Conservation (phyloP, 495 filamentous ascomycete genomes). For the Aspergillus conjunctus region DNA sequence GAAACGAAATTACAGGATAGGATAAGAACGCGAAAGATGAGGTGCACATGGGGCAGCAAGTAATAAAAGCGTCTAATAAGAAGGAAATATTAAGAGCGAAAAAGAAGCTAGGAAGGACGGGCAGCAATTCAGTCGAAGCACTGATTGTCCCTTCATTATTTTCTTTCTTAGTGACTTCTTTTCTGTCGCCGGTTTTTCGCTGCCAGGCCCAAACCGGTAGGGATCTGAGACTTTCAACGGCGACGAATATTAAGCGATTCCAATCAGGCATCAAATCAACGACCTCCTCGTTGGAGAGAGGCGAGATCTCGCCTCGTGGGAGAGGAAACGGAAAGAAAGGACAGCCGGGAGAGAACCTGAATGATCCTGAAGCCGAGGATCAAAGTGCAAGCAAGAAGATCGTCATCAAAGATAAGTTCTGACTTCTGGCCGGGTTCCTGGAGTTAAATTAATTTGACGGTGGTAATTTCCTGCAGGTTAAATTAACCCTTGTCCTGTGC, state of each 20-base stretch:
- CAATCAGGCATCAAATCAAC: neutral
- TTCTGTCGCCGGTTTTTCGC: neutral
- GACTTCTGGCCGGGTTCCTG: too few species aligned
- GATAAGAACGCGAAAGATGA: neutral
- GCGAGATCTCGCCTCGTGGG: too few species aligned
- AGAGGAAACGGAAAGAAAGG: neutral
- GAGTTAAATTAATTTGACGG: neutral
- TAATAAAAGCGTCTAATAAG: neutral
- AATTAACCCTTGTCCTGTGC: neutral
- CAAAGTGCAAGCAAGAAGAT: neutral
- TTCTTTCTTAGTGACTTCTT: neutral
- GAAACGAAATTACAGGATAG: neutral
- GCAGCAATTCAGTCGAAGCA: slow-evolving; percentile 5
- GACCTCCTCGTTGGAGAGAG: too few species aligned
- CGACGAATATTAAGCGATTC: neutral
- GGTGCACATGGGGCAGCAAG: neutral
- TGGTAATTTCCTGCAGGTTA: neutral
- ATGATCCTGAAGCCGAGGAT: neutral
- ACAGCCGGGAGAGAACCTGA: too few species aligned
- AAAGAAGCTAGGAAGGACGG: slow-evolving; percentile 27
- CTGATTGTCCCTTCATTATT: too few species aligned
- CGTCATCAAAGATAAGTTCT: slow-evolving; percentile 5
- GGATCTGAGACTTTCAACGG: slow-evolving; percentile 14
- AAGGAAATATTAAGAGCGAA: slow-evolving; percentile 9
- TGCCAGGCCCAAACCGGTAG: slow-evolving; percentile 17